Conservation (phyloP, 2,329 filamentous ascomycete species). For the Dryadomyces quercus-mongolicae region DNA sequence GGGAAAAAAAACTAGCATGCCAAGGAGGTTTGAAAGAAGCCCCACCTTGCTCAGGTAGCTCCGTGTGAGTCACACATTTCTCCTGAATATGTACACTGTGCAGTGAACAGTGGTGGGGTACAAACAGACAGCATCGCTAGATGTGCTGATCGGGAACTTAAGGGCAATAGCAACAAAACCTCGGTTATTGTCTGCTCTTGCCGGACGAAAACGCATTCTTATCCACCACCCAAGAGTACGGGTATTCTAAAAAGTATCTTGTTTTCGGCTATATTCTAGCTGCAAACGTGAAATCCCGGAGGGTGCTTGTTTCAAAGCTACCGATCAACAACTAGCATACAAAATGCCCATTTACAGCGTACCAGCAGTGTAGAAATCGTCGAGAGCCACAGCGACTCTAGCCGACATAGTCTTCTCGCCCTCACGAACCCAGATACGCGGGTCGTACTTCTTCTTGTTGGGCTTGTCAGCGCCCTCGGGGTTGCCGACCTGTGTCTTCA, state of each 20-base stretch:
- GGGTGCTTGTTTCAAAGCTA: neutral
- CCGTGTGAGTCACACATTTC: neutral
- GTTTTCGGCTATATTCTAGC: neutral
- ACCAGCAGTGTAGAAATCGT: conserved; percentile 81
- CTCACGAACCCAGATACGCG: conserved; percentile 67
- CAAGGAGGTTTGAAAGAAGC: neutral
- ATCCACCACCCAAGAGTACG: too few species aligned
- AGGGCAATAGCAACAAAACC: neutral
- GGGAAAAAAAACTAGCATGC: neutral
- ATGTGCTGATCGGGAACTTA: neutral
- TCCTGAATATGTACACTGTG: neutral
- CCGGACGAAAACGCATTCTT: neutral
- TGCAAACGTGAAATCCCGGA: neutral
- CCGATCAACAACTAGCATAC: neutral
- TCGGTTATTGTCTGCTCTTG: neutral
- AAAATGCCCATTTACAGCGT: conserved; percentile 46
- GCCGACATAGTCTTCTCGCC: conserved; percentile 93
- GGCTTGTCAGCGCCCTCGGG: conserved; percentile 89
- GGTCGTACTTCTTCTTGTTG: conserved; percentile 94
- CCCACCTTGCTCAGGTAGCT: neutral
- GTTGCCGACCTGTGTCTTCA: conserved; percentile 80
- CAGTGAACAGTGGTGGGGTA: neutral
- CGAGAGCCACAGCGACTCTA: conserved; percentile 68
- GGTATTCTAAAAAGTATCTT: too few species aligned
- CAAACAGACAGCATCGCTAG: neutral